phyloP scores from a whole-genome alignment of 305 asterid genomes.

The Lippia alba region DNA sequence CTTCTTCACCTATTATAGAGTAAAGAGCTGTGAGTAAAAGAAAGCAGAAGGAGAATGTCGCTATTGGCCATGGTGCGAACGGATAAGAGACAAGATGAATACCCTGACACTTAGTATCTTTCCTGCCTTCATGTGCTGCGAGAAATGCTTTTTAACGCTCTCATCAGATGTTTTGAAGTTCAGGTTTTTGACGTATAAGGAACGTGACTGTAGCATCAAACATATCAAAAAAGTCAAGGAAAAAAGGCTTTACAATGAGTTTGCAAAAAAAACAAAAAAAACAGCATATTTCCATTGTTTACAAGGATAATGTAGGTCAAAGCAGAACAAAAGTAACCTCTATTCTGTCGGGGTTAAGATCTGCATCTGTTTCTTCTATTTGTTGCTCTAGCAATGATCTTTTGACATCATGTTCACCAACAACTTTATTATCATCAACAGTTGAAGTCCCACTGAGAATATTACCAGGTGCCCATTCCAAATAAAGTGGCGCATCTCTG shows the following conservation, averaged over 20 bases:
- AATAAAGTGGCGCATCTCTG: constrained; percentile 91
- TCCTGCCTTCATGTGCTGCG: constrained; percentile 73
- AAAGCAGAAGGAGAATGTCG: constrained; percentile 22
- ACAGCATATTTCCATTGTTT: background rate
- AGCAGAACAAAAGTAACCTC: constrained; percentile 61
- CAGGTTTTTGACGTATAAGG: constrained; percentile 86
- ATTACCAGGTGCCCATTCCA: constrained; percentile 96
- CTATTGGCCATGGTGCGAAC: constrained; percentile 22
- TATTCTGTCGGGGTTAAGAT: constrained; percentile 82
- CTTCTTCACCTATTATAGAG: constrained; percentile 72
- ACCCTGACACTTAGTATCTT: constrained; percentile 85
- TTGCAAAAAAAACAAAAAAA: background rate
- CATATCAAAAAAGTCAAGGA: constrained; percentile 16
- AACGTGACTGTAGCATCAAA: constrained; percentile 74
- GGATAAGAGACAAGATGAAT: constrained; percentile 35
- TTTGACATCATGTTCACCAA: constrained; percentile 56
- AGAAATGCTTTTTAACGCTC: constrained; percentile 72
- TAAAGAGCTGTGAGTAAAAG: constrained; percentile 1
- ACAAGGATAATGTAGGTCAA: background rate
- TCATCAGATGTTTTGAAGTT: constrained; percentile 87
- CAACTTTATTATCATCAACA: constrained; percentile 36
- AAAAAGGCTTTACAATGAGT: background rate
- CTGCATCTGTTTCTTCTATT: constrained; percentile 63
- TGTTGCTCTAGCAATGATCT: constrained; percentile 67
- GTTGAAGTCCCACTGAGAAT: constrained; percentile 59